These are phyloP conservation scores for Lenzites betulinus DNA, from an alignment of 768 basidiomycete genomes.

Conservation along the genomic window DNA sequence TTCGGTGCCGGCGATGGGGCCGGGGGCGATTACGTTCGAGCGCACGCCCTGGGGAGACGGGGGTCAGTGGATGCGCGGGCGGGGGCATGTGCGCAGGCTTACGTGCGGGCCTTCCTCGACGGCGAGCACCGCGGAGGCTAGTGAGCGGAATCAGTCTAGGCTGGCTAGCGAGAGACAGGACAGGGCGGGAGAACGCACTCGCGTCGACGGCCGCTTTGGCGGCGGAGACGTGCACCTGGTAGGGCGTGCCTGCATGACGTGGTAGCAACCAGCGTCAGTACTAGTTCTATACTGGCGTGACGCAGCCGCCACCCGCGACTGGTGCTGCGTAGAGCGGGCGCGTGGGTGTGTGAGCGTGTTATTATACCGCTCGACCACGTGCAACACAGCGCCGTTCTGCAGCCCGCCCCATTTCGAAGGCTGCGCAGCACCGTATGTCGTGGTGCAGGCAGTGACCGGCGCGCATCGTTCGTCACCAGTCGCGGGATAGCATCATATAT, in stretches of 20 bases:
- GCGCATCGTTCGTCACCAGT: no score
- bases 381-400: neutral
- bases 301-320: no score
- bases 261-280: constrained; percentile 2
- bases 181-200: no score
- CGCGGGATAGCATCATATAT: no score
- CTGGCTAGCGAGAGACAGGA: neutral
- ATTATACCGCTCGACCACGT: constrained; percentile 5
- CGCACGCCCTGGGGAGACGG: constrained; percentile 62
- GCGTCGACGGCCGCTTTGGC: constrained; percentile 96
- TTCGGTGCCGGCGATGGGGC: constrained; percentile 81
- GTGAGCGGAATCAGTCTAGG: neutral
- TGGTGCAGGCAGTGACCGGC: no score
- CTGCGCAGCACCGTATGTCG: no score
- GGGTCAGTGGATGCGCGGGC: neutral
- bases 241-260: constrained; percentile 76
- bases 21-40: constrained; percentile 84
- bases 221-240: constrained; percentile 91
- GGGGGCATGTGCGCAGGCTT: constrained; percentile 10
- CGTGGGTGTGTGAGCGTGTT: no score
- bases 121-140: constrained; percentile 76
- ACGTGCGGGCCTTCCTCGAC: constrained; percentile 89
- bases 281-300: no score
- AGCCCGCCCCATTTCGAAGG: no score
- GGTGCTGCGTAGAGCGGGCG: no score